Conservation (phyloP, 148 eudicot species). For the Vaccinium macrocarpon region DNA sequence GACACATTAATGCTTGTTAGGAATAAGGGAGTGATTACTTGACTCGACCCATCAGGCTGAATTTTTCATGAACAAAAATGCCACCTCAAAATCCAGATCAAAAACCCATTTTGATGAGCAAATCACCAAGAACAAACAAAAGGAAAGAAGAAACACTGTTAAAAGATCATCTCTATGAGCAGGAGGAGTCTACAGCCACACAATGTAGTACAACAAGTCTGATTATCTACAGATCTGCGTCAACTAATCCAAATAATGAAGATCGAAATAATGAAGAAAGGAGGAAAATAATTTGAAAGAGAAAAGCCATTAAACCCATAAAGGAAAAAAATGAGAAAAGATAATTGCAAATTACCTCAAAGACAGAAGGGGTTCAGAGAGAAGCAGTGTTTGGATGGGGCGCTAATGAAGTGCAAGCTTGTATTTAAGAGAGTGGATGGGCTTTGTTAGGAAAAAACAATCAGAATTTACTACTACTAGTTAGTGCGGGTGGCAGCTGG, state of each 20-base stretch:
- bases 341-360: neutral
- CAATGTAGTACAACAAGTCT: slow-evolving; percentile 11
- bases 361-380: slow-evolving; percentile 23
- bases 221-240: slow-evolving; percentile 13
- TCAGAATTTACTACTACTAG: neutral
- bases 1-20: neutral
- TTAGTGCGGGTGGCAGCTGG: slow-evolving; percentile 14
- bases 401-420: slow-evolving; percentile 7
- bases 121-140: neutral
- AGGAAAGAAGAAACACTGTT: neutral
- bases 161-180: neutral
- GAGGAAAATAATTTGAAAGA: neutral
- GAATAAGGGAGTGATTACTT: neutral
- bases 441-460: slow-evolving; percentile 4
- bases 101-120: slow-evolving; percentile 6
- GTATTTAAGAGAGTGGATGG: slow-evolving; percentile 5
- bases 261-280: neutral
- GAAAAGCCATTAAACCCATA: neutral
- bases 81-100: slow-evolving; percentile 15
- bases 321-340: neutral
- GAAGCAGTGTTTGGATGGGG: slow-evolving; percentile 1
- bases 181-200: neutral
- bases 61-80: neutral
- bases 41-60: neutral
- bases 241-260: neutral